Evolutionary conservation across 2,329 filamentous ascomycete species (phyloP), one percentile per base, ranked within the genome.

Genomic region (Cladophialophora chaetospira): DNA sequence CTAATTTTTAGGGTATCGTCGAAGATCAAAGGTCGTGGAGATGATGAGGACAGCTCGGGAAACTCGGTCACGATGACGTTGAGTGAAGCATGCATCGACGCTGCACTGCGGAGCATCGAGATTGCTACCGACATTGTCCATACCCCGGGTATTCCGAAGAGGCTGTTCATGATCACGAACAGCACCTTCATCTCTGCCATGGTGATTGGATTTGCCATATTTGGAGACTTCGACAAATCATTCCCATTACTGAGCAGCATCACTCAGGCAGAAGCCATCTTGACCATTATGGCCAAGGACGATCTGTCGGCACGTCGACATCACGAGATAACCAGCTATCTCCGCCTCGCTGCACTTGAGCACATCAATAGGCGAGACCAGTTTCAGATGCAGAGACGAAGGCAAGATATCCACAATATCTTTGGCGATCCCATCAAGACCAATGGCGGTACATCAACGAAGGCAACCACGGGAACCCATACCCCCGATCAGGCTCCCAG

Each of bases 1-100:
- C 69, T 82, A 9, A 75, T 80, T 23, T 81, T 79, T 61, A 75
- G 79, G 47, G 70, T 80, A 1, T 79, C 72, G n/a, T 63, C 62
- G 10, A 65, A 63, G 46, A 58, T 65, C 47, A 64, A 62, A 42
- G 53, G 54, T 13, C 57, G 60, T 33, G 35, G 44, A 8, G 57
- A 60, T 3, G 55, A 61, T 8, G 61, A 57, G 25, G 55, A 63
- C 38, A 47, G 52, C 5, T 53, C 58, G 1, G 58, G 53, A 19
- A 61, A 44, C 40, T 58, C 59, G 13, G 62, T 63, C 3, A 66
- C 64, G n/a, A 65, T 61, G 47, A 66, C 63, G 2, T 48, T 66
- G 17, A 65, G 63, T 36, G 64, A 75, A 56, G 73, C 73, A 46
- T 75, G 73, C 52, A 78, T 82, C 25, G 75, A 77, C 38, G 68